Evolutionary conservation across 176 grass and related monocot genomes (phyloP), one percentile per base, ranked within the genome.

Genomic region (Areca catechu): DNA sequence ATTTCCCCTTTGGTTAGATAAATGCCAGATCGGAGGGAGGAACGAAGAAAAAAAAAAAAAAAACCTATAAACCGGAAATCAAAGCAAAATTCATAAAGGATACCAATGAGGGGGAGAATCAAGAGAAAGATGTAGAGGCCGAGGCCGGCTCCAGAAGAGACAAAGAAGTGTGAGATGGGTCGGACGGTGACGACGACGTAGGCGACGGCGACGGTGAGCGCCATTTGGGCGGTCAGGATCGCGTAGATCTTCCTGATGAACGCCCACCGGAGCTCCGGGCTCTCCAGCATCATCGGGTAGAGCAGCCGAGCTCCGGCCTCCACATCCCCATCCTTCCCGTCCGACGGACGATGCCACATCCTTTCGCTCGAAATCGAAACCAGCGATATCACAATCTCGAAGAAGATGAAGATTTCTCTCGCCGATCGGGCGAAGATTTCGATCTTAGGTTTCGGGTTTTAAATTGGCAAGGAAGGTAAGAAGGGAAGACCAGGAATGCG

Each of bases 201-300:
- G 0, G 92, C 62, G 1, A 97, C 83, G 57, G 81, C 80, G 24
- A 71, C 80, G 2, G 92, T 97, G 68, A 97, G 67, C 29, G 76
- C 77, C 48, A 97, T 67, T 64, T 97, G 87, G 0, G 91, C 14
- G 29, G 86, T 65, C 63, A 97, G 62, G 72, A 92, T 88, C 66
- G 59, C 66, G 78, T 97, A 97, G 69, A 97, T 91, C 87, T 97
- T 97, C 27, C 72, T 74, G 72, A 90, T 86, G 62, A 96, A 77
- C 16, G 79, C 91, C 91, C 91, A 96, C 43, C 91, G 79, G 54
- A 96, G 80, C 51, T 79, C 80, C 6, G 83, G 80, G 68, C 77
- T 86, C 83, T 96, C 91, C 24, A 62, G 50, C 89, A 89, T 89
- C 74, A 80, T 62, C 63, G 49, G 16, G 49, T 66, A 50, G 28